Conservation (phyloP, 768 basidiomycete species). For the Suillus hirtellus region DNA sequence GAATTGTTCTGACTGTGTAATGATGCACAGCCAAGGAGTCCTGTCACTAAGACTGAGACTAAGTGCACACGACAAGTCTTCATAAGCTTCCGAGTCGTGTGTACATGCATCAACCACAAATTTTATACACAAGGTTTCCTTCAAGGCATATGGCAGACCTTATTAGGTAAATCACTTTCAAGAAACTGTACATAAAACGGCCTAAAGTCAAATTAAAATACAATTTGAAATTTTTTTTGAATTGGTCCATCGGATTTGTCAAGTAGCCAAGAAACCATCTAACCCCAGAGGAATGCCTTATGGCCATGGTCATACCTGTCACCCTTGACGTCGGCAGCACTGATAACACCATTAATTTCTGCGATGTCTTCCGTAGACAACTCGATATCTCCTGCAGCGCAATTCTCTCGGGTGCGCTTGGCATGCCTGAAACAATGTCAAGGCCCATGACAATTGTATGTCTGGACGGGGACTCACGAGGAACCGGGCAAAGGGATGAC, state of each 20-base stretch:
- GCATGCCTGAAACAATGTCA: slow-evolving; percentile 26
- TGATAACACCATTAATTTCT: slow-evolving; percentile 40
- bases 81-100: background rate
- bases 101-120: background rate
- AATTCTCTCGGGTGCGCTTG: slow-evolving; percentile 46
- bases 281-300: slow-evolving; percentile 34
- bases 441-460: background rate
- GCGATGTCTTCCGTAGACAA: slow-evolving; percentile 42
- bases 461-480: slow-evolving; percentile 33
- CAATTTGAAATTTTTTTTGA: background rate
- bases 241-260: too few species aligned
- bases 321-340: slow-evolving; percentile 38
- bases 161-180: background rate
- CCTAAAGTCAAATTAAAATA: background rate
- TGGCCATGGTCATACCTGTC: slow-evolving; percentile 35
- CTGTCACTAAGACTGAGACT: too few species aligned
- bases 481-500: slow-evolving; percentile 55
- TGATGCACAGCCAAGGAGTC: background rate
- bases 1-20: background rate
- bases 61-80: background rate
- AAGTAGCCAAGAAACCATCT: slow-evolving; percentile 7
- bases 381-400: slow-evolving; percentile 42
- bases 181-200: background rate
- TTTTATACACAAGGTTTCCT: background rate
- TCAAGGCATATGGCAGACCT: background rate